A percentile compares a stretch with the other conserved stretches of the same genome.
Evolutionary conservation across 441 rosid genomes (phyloP).

Genomic region (Pelargonium cotyledonis): DNA sequence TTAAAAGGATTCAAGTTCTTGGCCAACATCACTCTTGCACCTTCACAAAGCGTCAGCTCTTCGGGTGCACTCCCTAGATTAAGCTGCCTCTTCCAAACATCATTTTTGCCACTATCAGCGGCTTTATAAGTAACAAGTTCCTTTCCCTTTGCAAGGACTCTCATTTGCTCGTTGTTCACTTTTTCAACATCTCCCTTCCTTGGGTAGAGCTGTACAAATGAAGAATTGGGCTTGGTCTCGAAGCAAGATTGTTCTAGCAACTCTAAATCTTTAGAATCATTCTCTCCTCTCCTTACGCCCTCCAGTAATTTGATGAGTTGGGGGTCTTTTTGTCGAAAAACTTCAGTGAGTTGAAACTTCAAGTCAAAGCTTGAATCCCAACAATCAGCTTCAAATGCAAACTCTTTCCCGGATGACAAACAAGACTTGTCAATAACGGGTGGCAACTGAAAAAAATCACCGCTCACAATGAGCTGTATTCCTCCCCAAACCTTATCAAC

Average conservation of each 20-base stretch:
- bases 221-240: conserved; percentile 18
- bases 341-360: conserved; percentile 28
- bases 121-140: conserved; percentile 17
- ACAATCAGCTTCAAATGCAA: conserved; percentile 36
- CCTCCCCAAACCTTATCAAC: conserved; percentile 29
- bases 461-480: conserved; percentile 29
- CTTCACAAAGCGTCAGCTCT: conserved; percentile 14
- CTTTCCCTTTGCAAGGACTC: conserved; percentile 17
- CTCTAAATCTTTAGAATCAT: conserved; percentile 13
- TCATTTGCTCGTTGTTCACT: conserved; percentile 12
- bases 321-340: conserved; percentile 30
- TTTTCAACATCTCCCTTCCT: conserved; percentile 15
- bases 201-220: conserved; percentile 26
- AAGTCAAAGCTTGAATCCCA: conserved; percentile 34
- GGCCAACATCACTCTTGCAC: conserved; percentile 37
- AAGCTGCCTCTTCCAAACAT: conserved; percentile 19
- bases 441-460: conserved; percentile 34
- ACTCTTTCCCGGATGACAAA: conserved; percentile 8
- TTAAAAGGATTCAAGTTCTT: conserved; percentile 22
- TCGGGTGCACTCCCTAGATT: conserved; percentile 23
- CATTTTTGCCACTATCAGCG: conserved; percentile 10
- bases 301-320: conserved; percentile 26
- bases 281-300: conserved; percentile 29
- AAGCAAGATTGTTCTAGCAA: conserved; percentile 15
- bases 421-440: conserved; percentile 3